Evolutionary conservation across 2,329 filamentous ascomycete species (phyloP).

Genomic region (Phyllosticta capitalensis): DNA sequence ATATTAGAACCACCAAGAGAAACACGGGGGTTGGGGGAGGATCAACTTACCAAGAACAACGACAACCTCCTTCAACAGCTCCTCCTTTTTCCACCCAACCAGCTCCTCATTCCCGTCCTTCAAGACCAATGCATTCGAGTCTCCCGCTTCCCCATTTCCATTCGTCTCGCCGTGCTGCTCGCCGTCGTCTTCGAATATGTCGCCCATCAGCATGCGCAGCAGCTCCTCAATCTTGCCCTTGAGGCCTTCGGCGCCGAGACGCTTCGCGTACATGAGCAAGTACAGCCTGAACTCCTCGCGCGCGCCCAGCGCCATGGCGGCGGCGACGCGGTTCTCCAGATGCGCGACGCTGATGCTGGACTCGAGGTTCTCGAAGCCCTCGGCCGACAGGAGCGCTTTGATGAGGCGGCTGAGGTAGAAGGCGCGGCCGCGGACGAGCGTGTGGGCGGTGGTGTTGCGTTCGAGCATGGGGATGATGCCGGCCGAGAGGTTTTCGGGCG

Average conservation of each 20-base stretch:
- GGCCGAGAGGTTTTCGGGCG: constrained; percentile 61
- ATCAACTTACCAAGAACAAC: constrained; percentile 71
- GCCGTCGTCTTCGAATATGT: constrained; percentile 47
- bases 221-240: constrained; percentile 88
- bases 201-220: constrained; percentile 69
- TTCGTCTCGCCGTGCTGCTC: constrained; percentile 31
- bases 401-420: constrained; percentile 87
- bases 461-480: constrained; percentile 91
- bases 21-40: neutral
- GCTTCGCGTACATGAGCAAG: constrained; percentile 96
- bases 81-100: constrained; percentile 83
- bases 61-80: constrained; percentile 82
- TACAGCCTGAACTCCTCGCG: constrained; percentile 91
- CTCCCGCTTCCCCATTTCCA: constrained; percentile 9
- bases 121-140: constrained; percentile 18
- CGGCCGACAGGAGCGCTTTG: constrained; percentile 76
- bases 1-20: constrained; percentile 6
- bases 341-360: constrained; percentile 87
- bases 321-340: constrained; percentile 87
- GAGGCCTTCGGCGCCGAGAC: constrained; percentile 81
- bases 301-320: constrained; percentile 72
- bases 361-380: constrained; percentile 89
- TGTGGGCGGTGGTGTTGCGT: constrained; percentile 88
- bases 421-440: constrained; percentile 80
- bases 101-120: constrained; percentile 58